Evolutionary conservation across 495 filamentous ascomycete species (phyloP), one percentile per base, ranked within the genome.

Genomic region (Corynascus novoguineensis): DNA sequence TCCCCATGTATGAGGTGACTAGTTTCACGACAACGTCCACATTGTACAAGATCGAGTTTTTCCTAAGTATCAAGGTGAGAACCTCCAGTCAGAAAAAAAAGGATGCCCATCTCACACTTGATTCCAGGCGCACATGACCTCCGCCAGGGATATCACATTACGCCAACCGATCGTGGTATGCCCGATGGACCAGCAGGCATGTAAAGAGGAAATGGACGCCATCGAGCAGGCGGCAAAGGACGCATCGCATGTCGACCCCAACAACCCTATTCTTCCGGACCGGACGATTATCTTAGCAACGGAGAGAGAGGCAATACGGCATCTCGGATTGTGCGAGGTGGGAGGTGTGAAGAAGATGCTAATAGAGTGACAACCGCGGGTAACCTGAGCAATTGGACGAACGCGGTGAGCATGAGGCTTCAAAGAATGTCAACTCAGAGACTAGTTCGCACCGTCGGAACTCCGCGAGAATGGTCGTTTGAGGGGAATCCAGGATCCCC

Each of bases 41-140:
- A 54, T 80, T 98, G 12, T 98, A 97, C 73, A 97, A 97, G 71
- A 95, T 98, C 67, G 92, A 98, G 69, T 98, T 97, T 69, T 98
- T 88, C 64, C 74, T 98, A 42, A 89, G 85, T 35, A 90, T 98
- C 41, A 96, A 95, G 81, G 93, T 97, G 74, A 17, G 79, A 70
- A n/a, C 35, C 0, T 21, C 25, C 45, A 54, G 28, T 40, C 41
- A 29, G n/a, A 15, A 28, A 4, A 37, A 11, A 10, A 24, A 17
- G 4, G 17, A 5, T 35, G 14, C 27, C 32, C 40, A 49, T 34
- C 70, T 73, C 38, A 71, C 61, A 35, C n/a, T n/a, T n/a, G 22
- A 46, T 60, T 34, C 6, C 55, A 98, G 93, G 95, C 90, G 24
- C 86, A 92, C 70, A 78, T 98, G 75, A 89, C 88, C n/a, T 86